Base-by-base conservation (phyloP, 768 basidiomycete species). In the Trametes coccinea region DNA sequence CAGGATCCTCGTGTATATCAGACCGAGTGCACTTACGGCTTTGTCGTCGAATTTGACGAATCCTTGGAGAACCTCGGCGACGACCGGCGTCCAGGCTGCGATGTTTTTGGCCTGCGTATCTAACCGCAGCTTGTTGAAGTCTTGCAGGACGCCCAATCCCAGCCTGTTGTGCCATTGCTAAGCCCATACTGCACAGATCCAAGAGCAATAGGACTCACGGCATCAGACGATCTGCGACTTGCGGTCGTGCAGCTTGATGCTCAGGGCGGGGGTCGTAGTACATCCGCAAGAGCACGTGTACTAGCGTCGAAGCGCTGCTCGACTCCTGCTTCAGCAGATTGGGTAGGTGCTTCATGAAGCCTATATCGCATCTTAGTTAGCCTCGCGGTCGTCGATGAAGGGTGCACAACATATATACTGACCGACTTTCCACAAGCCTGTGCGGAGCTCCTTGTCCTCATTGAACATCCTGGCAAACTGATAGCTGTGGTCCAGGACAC, bases 341-440 rank as follows among this genome's bases (percentile, higher is more conserved):
- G 0, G 97, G 97, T 33, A 98, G 77, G 73, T 99, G 97, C 72
- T 98, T 97, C 97, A 99, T 99, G 78, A 99, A 99, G 6, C 97
- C 95, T 98, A 61, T 11, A 14, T 16, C 46, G 34, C 34, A 13
- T 7, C 22, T 45, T 11, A 34, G 33, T 29, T 4, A 52, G 14
- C 29, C 22, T 22, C 22, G 22, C 22, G 22, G 22, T 22, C 22
- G 22, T 22, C 22, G 22, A 22, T 22, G 22, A 22, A 22, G 22
- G 31, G 48, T 27, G 50, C 17, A 33, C n/a, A 52, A n/a, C 10
- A 7, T 48, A 29, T 44, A 13, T 37, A 87, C 95, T 76, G 63
- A 93, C 95, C 96, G 69, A 98, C 97, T 97, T 96, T 98, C 97
- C 97, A 99, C 59, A 99, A 78, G 4, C 92, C 95, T 48, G 94